Base-by-base conservation (phyloP, 2,329 filamentous ascomycete species). In the Aspergillus hiratsukae region DNA sequence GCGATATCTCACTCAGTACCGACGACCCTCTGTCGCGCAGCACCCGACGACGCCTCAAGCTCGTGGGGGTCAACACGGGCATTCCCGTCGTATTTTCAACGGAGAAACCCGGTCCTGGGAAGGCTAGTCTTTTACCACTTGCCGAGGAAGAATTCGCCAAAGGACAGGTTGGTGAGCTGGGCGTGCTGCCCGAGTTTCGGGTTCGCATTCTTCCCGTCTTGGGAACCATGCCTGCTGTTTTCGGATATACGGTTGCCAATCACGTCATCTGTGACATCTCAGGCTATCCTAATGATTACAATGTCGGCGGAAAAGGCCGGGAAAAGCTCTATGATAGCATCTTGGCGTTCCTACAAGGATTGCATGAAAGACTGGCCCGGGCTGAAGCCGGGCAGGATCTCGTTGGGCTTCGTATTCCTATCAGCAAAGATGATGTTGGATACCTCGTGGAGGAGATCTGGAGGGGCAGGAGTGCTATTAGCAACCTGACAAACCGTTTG, bases 221-320 rank as follows among this genome's bases (percentile, higher is more conserved):
- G 3, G 94, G 94, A 0, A 99, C 94, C 0, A 97, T 99, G 92
- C 94, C 94, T 0, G 93, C 94, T 2, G 87, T 97, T 0, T 99
- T 99, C 72, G 94, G 94, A 8, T 89, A 97, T 55, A 89, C 88
- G 0, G 85, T 90, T 8, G 94, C 94, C 3, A 99, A 97, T 74
- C 91, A 97, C 70, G 86, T 97, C 58, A 93, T 99, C 62, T 82
- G 96, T 55, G 84, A 86, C 56, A 83, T 97, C 49, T 75, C 81
- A 61, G 89, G 87, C 7, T 99, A 99, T 67, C 94, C 94, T 0
- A 73, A 73, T 50, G 83, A 88, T 49, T 91, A 96, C 61, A 96
- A 94, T 70, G 77, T 90, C 0, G 85, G 87, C 0, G 86, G 84
- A 52, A 97, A 97, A 73, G 86, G 85, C 9, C 82, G 93, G 17